phyloP scores from a whole-genome alignment of 2,329 filamentous ascomycete species.

The Lomentospora prolificans region DNA sequence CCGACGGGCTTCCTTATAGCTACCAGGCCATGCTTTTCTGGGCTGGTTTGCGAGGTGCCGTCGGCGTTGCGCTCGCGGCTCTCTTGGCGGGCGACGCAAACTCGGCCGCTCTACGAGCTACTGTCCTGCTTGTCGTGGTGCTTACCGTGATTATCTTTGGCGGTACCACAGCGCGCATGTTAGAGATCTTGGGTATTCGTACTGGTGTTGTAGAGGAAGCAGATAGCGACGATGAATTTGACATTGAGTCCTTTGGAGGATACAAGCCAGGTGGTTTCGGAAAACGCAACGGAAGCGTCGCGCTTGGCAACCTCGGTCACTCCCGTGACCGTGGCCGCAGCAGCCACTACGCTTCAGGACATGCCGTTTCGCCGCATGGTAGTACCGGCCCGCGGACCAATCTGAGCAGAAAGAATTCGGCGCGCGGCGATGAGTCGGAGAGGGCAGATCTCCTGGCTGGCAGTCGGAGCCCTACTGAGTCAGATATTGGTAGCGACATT shows the following conservation, averaged over 20 bases:
- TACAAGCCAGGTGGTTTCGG: slow-evolving; percentile 55
- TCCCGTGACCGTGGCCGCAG: slow-evolving; percentile 18
- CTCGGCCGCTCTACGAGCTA: slow-evolving; percentile 74
- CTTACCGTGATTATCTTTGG: slow-evolving; percentile 98
- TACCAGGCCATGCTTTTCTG: slow-evolving; percentile 99
- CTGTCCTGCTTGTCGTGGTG: slow-evolving; percentile 94
- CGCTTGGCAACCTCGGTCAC: slow-evolving; percentile 26
- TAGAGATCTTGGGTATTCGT: slow-evolving; percentile 92
- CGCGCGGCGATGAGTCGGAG: slow-evolving; percentile 38
- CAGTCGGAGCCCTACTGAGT: slow-evolving; percentile 38
- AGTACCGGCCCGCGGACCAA: slow-evolving; percentile 27
- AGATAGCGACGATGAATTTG: slow-evolving; percentile 96
- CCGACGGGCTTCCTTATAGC: slow-evolving; percentile 84
- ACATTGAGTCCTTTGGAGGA: slow-evolving; percentile 69
- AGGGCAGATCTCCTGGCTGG: slow-evolving; percentile 45
- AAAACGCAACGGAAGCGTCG: slow-evolving; percentile 42
- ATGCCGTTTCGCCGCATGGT: slow-evolving; percentile 1
- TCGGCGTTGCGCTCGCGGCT: slow-evolving; percentile 88
- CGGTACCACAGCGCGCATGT: slow-evolving; percentile 92
- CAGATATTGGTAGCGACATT: slow-evolving; percentile 53
- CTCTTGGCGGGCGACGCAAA: slow-evolving; percentile 69
- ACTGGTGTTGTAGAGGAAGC: slow-evolving; percentile 95
- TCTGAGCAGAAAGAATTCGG: slow-evolving; percentile 44
- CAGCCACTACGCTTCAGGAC: slow-evolving; percentile 42
- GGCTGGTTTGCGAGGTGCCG: slow-evolving; percentile 90